Evolutionary conservation across 1,139 yeast genomes (phyloP).

Genomic region (Debaryomyces sp.): DNA sequence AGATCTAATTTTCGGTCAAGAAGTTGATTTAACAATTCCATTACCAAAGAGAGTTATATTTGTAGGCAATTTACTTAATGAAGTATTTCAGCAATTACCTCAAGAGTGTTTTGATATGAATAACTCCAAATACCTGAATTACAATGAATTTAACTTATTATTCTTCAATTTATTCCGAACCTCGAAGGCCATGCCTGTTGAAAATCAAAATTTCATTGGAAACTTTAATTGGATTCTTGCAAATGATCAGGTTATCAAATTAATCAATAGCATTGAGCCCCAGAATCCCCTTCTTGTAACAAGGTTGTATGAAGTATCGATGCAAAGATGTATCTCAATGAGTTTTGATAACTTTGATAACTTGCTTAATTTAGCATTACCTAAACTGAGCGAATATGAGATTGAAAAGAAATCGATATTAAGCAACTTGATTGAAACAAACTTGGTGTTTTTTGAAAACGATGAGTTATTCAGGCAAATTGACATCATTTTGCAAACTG

Average conservation of each 20-base stretch:
- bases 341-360: constrained; percentile 1
- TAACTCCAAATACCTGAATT: constrained; percentile 11
- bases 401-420: constrained; percentile 8
- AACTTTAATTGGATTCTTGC: constrained; percentile 29
- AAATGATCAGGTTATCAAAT: constrained; percentile 16
- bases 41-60: constrained; percentile 15
- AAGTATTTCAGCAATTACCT: constrained; percentile 38
- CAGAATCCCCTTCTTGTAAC: constrained; percentile 3
- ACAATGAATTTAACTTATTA: constrained; percentile 13
- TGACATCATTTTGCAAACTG: constrained; percentile 16
- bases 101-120: constrained; percentile 7
- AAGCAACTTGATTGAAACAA: constrained; percentile 19
- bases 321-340: constrained; percentile 2
- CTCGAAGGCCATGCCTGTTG: constrained; percentile 10
- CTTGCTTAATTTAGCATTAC: neutral
- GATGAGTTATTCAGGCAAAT: constrained; percentile 18
- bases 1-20: constrained; percentile 9
- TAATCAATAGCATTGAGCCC: neutral
- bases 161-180: constrained; percentile 16
- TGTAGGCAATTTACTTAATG: constrained; percentile 36
- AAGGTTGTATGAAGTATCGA: neutral
- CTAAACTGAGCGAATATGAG: neutral
- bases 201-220: constrained; percentile 17
- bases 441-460: constrained; percentile 26
- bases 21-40: constrained; percentile 1